phyloP scores from a whole-genome alignment of 2,329 filamentous ascomycete genomes.

The Nothophaeocryptopus gaeumannii region DNA sequence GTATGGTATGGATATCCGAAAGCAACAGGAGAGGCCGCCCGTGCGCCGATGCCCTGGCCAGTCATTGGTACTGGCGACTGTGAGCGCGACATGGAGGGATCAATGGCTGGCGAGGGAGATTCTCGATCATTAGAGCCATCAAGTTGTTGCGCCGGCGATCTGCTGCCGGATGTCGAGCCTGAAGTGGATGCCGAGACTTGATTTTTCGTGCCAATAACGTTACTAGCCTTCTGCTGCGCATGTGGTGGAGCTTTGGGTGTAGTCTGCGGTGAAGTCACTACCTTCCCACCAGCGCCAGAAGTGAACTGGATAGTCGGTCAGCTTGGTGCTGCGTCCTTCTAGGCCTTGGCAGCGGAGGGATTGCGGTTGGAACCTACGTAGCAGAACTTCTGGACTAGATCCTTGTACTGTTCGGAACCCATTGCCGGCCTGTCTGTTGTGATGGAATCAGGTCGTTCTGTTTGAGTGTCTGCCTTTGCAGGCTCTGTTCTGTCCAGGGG shows the following conservation, averaged over 20 bases:
- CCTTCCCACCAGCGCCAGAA: conserved; percentile 29
- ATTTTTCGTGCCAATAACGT: conserved; percentile 1
- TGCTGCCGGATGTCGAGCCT: conserved; percentile 24
- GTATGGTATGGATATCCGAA: conserved; percentile 38
- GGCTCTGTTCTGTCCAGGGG: conserved; percentile 35
- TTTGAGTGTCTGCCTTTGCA: conserved; percentile 26
- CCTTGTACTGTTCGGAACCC: conserved; percentile 87
- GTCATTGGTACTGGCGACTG: conserved; percentile 32
- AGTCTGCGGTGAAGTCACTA: conserved; percentile 16
- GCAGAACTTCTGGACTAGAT: conserved; percentile 98
- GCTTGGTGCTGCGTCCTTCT: conserved; percentile 24
- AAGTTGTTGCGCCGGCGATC: conserved; percentile 27
- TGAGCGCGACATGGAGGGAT: conserved; percentile 32
- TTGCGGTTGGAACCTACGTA: conserved; percentile 76
- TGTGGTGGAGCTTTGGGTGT: too few relatives aligned
- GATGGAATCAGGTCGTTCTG: conserved; percentile 51
- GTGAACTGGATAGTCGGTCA: conserved; percentile 37
- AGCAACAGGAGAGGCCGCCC: conserved; percentile 32
- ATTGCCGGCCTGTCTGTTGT: conserved; percentile 65
- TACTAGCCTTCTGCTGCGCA: neutral
- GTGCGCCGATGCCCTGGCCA: conserved; percentile 25
- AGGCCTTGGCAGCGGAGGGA: conserved; percentile 32
- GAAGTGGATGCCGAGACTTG: conserved; percentile 16
- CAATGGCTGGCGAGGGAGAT: conserved; percentile 19
- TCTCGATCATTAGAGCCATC: conserved; percentile 30